phyloP scores from a whole-genome alignment of 208 protist genomes.

The Endotrypanum monterogeii region DNA sequence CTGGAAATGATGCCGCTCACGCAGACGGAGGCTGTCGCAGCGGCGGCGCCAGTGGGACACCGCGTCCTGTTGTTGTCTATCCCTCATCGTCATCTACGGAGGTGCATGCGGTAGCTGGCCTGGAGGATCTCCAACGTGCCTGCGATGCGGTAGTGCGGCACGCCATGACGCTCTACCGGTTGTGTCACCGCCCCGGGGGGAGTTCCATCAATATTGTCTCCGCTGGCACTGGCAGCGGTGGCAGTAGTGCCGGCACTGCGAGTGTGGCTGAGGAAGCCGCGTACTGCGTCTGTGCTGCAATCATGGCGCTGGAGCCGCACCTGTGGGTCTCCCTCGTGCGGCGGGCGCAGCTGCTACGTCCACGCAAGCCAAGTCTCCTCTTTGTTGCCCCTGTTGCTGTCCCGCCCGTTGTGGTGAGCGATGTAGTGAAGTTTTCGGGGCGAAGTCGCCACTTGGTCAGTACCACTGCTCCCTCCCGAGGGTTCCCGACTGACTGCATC shows the following conservation, averaged over 20 bases:
- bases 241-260: conserved; percentile 14
- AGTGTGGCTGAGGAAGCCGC: conserved; percentile 59
- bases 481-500: not conserved
- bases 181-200: conserved; percentile 47
- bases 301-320: conserved; percentile 40
- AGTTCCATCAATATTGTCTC: conserved; percentile 27
- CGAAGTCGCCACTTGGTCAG: conserved; percentile 46
- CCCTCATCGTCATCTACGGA: not conserved
- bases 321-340: conserved; percentile 49
- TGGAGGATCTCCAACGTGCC: conserved; percentile 25
- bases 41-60: not conserved
- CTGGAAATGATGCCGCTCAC: not conserved
- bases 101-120: not conserved
- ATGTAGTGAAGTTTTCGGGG: conserved; percentile 55
- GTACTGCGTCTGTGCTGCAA: conserved; percentile 60
- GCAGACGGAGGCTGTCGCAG: not conserved
- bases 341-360: conserved; percentile 47
- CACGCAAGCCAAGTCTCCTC: conserved; percentile 42
- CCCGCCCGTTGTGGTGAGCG: conserved; percentile 38
- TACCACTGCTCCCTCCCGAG: not conserved
- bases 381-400: conserved; percentile 45
- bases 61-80: not conserved
- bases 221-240: conserved; percentile 7
- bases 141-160: conserved; percentile 29
- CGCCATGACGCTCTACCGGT: conserved; percentile 65